phyloP scores from a whole-genome alignment of 345 rosid species.

The Syzygium aqueum region DNA sequence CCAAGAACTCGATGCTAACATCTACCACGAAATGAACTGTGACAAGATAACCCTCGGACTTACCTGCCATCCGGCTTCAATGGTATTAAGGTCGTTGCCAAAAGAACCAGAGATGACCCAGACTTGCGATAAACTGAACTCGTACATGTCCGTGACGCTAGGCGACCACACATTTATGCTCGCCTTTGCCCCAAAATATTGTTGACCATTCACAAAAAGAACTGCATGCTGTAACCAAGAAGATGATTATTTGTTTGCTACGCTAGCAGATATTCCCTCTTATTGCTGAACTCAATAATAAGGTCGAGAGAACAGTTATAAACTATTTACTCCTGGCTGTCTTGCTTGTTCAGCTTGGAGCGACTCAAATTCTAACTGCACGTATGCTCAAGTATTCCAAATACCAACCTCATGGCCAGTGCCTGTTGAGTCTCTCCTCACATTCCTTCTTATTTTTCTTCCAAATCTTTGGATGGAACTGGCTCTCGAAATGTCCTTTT shows the following conservation, averaged over 20 bases:
- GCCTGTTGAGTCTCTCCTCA: slow-evolving; percentile 80
- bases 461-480: slow-evolving; percentile 63
- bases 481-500: slow-evolving; percentile 63
- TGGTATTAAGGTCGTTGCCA: slow-evolving; percentile 86
- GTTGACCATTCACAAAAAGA: slow-evolving; percentile 79
- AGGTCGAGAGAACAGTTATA: not conserved
- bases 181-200: slow-evolving; percentile 94
- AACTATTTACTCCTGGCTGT: not conserved
- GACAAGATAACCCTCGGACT: not conserved
- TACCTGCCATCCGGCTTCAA: slow-evolving; percentile 99
- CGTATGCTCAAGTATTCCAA: not conserved
- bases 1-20: not conserved
- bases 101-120: slow-evolving; percentile 98
- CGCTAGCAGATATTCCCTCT: not conserved
- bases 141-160: slow-evolving; percentile 54
- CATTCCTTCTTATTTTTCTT: slow-evolving; percentile 47
- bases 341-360: not conserved
- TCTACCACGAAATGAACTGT: not conserved
- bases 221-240: slow-evolving; percentile 79
- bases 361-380: not conserved
- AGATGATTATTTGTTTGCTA: not conserved
- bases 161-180: slow-evolving; percentile 96
- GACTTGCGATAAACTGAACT: slow-evolving; percentile 87
- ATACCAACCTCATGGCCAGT: slow-evolving; percentile 81
- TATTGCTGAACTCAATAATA: not conserved